phyloP scores from a whole-genome alignment of 1,139 yeast species.

The Saccharomyces hybrid region DNA sequence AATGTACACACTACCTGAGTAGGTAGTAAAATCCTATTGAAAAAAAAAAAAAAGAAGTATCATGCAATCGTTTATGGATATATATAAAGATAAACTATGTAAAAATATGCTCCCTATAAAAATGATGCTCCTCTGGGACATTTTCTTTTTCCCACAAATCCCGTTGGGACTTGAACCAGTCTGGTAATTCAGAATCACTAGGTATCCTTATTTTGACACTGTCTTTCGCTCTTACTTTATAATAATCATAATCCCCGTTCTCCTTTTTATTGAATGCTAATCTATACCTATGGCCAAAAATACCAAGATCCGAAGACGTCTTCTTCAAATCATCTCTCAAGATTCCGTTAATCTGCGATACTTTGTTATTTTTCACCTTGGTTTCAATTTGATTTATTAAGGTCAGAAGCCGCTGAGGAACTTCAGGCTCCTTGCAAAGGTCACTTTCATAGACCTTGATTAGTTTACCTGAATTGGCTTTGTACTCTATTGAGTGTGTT shows the following conservation, averaged over 20 bases:
- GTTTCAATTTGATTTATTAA: slow-evolving; percentile 21
- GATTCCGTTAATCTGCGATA: slow-evolving; percentile 3
- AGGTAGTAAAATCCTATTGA: background rate
- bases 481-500: slow-evolving; percentile 3
- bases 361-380: slow-evolving; percentile 8
- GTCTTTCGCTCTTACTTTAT: slow-evolving; percentile 16
- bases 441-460: slow-evolving; percentile 26
- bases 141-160: slow-evolving; percentile 53
- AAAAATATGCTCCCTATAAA: slow-evolving; percentile 29
- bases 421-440: slow-evolving; percentile 24
- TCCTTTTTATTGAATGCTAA: slow-evolving; percentile 28
- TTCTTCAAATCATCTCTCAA: slow-evolving; percentile 9
- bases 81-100: slow-evolving; percentile 8
- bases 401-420: slow-evolving; percentile 25
- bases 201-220: slow-evolving; percentile 47
- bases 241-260: slow-evolving; percentile 27
- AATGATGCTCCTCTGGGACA: slow-evolving; percentile 28
- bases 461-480: slow-evolving; percentile 8
- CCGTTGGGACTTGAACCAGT: slow-evolving; percentile 61
- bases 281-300: slow-evolving; percentile 30
- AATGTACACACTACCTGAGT: background rate
- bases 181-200: slow-evolving; percentile 52
- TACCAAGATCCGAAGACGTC: slow-evolving; percentile 25
- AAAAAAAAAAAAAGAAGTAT: background rate
- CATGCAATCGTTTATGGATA: background rate